A percentile compares a stretch with the other conserved stretches of the same genome.
Conservation (phyloP, 805 yeast genomes). For the Candida broadrunensis region DNA sequence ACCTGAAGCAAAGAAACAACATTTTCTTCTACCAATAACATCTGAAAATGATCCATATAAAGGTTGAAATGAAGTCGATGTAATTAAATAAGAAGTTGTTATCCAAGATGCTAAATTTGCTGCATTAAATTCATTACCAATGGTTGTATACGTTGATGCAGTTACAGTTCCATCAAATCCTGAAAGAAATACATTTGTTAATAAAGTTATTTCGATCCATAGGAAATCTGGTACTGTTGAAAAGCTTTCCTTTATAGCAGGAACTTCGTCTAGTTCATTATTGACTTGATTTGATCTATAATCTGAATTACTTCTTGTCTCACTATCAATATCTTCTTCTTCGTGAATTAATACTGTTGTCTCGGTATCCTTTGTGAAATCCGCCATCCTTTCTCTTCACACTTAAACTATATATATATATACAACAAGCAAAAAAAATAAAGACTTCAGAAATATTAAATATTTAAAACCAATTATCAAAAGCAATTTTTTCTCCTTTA, state of each 20-base stretch:
- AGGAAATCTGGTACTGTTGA: slow-evolving; percentile 17
- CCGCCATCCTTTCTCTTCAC: not conserved
- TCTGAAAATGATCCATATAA: slow-evolving; percentile 39
- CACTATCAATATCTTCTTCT: not conserved
- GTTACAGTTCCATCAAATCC: slow-evolving; percentile 50
- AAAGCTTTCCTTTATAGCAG: not conserved
- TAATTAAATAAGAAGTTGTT: slow-evolving; percentile 38
- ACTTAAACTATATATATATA: too few species aligned
- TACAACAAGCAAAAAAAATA: too few species aligned
- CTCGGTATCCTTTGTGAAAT: not conserved
- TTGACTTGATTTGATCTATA: not conserved
- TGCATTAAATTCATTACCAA: slow-evolving; percentile 40
- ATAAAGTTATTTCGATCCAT: slow-evolving; percentile 29
- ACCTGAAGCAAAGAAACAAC: slow-evolving; percentile 31
- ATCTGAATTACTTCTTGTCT: not conserved
- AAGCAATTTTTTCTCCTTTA: too few species aligned
- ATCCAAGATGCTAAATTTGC: slow-evolving; percentile 39
- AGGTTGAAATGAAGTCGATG: slow-evolving; percentile 42
- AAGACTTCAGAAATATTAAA: too few species aligned
- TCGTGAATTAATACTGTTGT: not conserved
- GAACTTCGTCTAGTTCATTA: not conserved
- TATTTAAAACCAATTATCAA: too few species aligned
- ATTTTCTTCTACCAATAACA: slow-evolving; percentile 31
- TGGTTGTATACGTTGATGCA: slow-evolving; percentile 46
- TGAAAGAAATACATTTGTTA: slow-evolving; percentile 39